A percentile compares a stretch with the other conserved stretches of the same genome.
phyloP scores from a whole-genome alignment of 768 basidiomycete genomes.

The Chalciporus pseudorubinellus region DNA sequence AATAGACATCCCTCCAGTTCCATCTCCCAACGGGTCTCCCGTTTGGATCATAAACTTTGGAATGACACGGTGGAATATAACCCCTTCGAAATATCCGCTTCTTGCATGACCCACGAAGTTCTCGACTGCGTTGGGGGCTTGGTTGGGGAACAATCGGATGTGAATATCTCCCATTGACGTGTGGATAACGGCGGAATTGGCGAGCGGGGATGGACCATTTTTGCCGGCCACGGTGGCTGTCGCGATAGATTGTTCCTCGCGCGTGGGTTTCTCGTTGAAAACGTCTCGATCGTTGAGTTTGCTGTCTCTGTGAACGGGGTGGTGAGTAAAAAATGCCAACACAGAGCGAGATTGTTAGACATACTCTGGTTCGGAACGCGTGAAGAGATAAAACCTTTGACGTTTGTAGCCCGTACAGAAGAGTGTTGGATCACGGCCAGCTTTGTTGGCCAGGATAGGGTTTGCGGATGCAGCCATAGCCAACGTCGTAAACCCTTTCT shows the following conservation, averaged over 20 bases:
- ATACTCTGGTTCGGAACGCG: conserved; percentile 85
- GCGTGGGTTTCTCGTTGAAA: conserved; percentile 96
- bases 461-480: conserved; percentile 97
- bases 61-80: conserved; percentile 97
- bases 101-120: conserved; percentile 94
- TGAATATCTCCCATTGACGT: conserved; percentile 95
- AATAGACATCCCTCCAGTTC: conserved; percentile 87
- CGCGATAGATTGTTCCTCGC: conserved; percentile 91
- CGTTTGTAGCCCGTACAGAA: conserved; percentile 94
- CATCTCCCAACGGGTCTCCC: conserved; percentile 92
- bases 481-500: conserved; percentile 79
- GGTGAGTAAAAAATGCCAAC: background rate
- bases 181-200: conserved; percentile 85
- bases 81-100: conserved; percentile 86
- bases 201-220: conserved; percentile 65
- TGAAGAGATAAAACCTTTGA: conserved; percentile 93
- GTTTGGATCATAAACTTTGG: conserved; percentile 99
- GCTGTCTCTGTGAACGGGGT: conserved; percentile 55
- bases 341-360: conserved; percentile 28
- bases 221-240: conserved; percentile 49
- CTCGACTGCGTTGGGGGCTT: conserved; percentile 94
- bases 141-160: conserved; percentile 82
- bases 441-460: conserved; percentile 86
- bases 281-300: conserved; percentile 91
- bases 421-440: conserved; percentile 82